Percentiles rank a stretch among this genome's conserved stretches.
phyloP scores from a whole-genome alignment of 2,329 filamentous ascomycete genomes.

The Aspergillus bombycis region DNA sequence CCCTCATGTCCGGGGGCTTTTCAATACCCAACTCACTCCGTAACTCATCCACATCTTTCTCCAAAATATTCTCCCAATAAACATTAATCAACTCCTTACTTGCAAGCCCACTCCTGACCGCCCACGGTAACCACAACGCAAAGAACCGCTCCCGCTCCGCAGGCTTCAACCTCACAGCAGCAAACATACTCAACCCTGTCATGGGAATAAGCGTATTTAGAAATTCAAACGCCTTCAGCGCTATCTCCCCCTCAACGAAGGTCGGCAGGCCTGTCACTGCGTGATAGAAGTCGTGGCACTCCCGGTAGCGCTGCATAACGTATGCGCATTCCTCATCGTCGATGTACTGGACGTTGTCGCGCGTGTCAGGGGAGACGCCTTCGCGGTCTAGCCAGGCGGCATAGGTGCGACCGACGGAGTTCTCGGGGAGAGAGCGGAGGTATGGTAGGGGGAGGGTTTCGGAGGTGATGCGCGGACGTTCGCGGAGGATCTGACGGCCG shows the following conservation, averaged over 20 bases:
- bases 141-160: constrained; percentile 69
- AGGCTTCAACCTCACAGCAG: constrained; percentile 66
- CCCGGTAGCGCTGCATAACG: constrained; percentile 96
- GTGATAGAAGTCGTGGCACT: constrained; percentile 98
- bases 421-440: constrained; percentile 71
- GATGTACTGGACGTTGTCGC: constrained; percentile 81
- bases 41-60: constrained; percentile 78
- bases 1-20: constrained; percentile 81
- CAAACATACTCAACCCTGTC: constrained; percentile 84
- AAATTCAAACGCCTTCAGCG: constrained; percentile 98
- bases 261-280: constrained; percentile 88
- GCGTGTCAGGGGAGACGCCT: constrained; percentile 88
- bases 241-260: constrained; percentile 92
- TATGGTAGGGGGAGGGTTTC: constrained; percentile 66
- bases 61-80: constrained; percentile 95
- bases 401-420: constrained; percentile 80
- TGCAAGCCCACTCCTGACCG: constrained; percentile 76
- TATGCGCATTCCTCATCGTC: constrained; percentile 96
- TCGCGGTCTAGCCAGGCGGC: constrained; percentile 91
- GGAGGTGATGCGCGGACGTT: constrained; percentile 85
- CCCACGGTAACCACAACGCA: constrained; percentile 76
- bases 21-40: constrained; percentile 79
- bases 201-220: constrained; percentile 92
- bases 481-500: constrained; percentile 86
- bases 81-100: constrained; percentile 87